Evolutionary conservation across 768 basidiomycete species (phyloP), one percentile per base, ranked within the genome.

Genomic region (Agrocybe praecox): DNA sequence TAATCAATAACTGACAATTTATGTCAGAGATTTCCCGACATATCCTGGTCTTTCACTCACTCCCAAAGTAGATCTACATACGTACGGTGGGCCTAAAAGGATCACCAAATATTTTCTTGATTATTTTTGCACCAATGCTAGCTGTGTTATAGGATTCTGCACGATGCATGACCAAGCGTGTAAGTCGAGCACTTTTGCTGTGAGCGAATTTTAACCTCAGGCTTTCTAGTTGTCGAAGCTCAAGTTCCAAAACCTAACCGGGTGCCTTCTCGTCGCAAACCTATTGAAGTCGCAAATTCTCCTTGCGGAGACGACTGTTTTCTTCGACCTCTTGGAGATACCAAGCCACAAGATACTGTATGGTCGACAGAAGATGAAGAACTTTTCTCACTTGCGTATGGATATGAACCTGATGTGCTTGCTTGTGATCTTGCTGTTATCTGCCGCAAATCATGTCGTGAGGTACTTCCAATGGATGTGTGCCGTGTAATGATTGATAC

Each of bases 401-500:
- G 76, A 15, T 65, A 81, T 21, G 70, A 74, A 0, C 80, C 80
- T 7, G 77, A 85, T 46, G 64, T 72, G 3, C 66, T 72, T 0
- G 75, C 86, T 0, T 89, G 88, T 58, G 78, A 84, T 46, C 68
- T 89, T 12, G 81, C 85, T 17, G 64, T 72, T 1, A 69, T 89
- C 15, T 82, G 82, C 65, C 73, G 74, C 10, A 85, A 82, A 58
- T 81, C 86, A 6, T 90, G 89, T 66, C 67, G 69, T 24, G 84
- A 90, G 74, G 88, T 87, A n/a, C 18, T 22, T 51, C 24, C 1
- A 15, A 33, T 22, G n/a, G n/a, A n/a, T n/a, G n/a, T n/a, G n/a
- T n/a, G n/a, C n/a, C n/a, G n/a, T 21, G 23, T n/a, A 10, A 17
- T 46, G 29, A 48, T 19, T 22, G 29, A 21, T 8, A n/a, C 10